phyloP scores from a whole-genome alignment of 2,329 filamentous ascomycete genomes.

The Alternaria sp. region DNA sequence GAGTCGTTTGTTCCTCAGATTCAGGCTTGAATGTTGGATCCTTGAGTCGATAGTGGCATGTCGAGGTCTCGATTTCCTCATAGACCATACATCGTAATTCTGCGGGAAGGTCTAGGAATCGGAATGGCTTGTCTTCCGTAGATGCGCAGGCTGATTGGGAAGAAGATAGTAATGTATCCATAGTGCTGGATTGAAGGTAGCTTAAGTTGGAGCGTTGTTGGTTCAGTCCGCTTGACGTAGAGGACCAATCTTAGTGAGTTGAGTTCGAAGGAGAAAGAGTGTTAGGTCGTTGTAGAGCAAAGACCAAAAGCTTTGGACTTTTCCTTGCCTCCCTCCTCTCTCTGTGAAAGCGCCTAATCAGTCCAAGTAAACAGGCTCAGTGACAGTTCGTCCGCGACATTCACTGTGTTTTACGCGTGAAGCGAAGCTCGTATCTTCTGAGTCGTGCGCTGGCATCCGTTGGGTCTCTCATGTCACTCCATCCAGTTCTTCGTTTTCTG shows the following conservation, averaged over 20 bases:
- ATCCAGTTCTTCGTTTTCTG: not conserved
- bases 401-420: not conserved
- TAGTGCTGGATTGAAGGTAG: not conserved
- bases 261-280: not conserved
- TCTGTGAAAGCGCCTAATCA: not conserved
- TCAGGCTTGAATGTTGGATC: not conserved
- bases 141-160: not conserved
- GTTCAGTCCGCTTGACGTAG: not conserved
- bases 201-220: not conserved
- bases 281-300: not conserved
- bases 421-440: not conserved
- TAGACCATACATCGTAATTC: not conserved
- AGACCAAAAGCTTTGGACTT: not conserved
- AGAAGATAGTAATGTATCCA: not conserved
- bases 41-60: not conserved
- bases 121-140: not conserved
- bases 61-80: not conserved
- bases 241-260: not conserved
- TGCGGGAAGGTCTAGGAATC: not conserved
- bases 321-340: not conserved
- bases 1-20: not conserved
- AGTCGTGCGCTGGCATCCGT: not conserved
- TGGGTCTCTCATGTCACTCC: too few relatives aligned
- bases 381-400: not conserved
- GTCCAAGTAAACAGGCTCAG: not conserved